Evolutionary conservation across 2,329 filamentous ascomycete species (phyloP), one percentile per base, ranked within the genome.

Genomic region (Colletotrichum limetticola): DNA sequence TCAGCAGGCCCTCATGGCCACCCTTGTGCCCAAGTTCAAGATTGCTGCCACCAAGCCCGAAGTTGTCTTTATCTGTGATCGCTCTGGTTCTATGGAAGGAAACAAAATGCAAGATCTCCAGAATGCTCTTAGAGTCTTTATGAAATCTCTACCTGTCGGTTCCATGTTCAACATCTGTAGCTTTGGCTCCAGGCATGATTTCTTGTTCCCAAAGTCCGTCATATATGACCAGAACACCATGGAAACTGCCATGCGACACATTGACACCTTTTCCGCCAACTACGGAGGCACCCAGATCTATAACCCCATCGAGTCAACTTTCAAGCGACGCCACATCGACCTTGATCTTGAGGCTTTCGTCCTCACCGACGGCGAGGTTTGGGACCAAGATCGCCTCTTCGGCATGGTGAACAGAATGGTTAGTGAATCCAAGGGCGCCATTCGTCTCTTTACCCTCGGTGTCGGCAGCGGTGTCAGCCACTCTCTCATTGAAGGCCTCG

Each of bases 11-110:
- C 78, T 95, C 71, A 94, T 95, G 92, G 84, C 88, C 0, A 93
- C 92, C 0, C 83, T 95, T 0, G 91, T 94, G 0, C 93, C 93
- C 2, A 91, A 90, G 74, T 94, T 94, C 81, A 84, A 85, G n/a
- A 82, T 94, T 0, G 89, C 90, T 0, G 78, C 86, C 0, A 84
- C 86, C 9, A 81, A 79, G 66, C 84, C 86, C 4, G 93, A 95
- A 78, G 87, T 95, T 26, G 89, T 95, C 22, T 94, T 95, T 75
- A 83, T 95, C 5, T 92, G 91, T 68, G 93, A 95, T 78, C 88
- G 92, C 64, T 93, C 91, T 68, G 92, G 91, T 0, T 93, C 91
- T 71, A 93, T 93, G 91, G 7, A 57, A 5, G 30, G 55, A 0
- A 78, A 80, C 0, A 88, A 87, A 52, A 92, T 92, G 1, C 74